These are phyloP conservation scores for Mycosphaerella sp. DNA, from an alignment of 2,329 filamentous ascomycete genomes.

Conservation along the genomic window DNA sequence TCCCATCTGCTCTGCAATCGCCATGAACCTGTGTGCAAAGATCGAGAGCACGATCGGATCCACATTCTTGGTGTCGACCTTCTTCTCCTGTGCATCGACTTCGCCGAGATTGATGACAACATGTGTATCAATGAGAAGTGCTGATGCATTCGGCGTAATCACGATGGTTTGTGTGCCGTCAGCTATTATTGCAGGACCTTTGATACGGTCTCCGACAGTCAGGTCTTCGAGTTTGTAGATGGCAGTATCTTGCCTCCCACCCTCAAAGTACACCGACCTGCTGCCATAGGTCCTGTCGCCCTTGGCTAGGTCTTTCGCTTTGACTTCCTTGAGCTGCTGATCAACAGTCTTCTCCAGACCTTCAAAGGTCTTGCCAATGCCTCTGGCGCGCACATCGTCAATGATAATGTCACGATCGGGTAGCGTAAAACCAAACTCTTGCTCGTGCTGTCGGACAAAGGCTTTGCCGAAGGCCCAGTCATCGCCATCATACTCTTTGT, in stretches of 20 bases:
- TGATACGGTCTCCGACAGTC: conserved; percentile 62
- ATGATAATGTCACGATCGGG: conserved; percentile 81
- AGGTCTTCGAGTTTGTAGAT: conserved; percentile 77
- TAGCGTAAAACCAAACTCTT: conserved; percentile 88
- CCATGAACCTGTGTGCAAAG: conserved; percentile 78
- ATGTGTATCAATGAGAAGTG: conserved; percentile 74
- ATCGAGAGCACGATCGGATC: conserved; percentile 73
- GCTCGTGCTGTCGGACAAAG: conserved; percentile 79
- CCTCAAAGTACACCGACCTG: conserved; percentile 75
- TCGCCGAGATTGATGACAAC: conserved; percentile 79
- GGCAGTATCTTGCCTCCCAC: conserved; percentile 67
- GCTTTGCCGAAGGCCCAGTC: conserved; percentile 78
- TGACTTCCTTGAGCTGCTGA: conserved; percentile 67
- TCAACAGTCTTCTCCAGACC: conserved; percentile 76
- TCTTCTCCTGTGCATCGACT: conserved; percentile 38
- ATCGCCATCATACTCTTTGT: conserved; percentile 55
- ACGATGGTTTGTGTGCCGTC: conserved; percentile 90
- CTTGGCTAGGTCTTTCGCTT: conserved; percentile 50
- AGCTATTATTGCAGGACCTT: conserved; percentile 77
- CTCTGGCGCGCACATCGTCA: conserved; percentile 80
- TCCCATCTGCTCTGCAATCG: conserved; percentile 80
- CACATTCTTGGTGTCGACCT: conserved; percentile 50
- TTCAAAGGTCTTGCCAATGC: conserved; percentile 82
- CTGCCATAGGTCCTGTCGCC: conserved; percentile 60
- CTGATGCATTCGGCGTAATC: conserved; percentile 69